Percentiles rank a stretch among this genome's conserved stretches.
Evolutionary conservation across 2,329 filamentous ascomycete genomes (phyloP).

Genomic region (Diplocarpon rosae): DNA sequence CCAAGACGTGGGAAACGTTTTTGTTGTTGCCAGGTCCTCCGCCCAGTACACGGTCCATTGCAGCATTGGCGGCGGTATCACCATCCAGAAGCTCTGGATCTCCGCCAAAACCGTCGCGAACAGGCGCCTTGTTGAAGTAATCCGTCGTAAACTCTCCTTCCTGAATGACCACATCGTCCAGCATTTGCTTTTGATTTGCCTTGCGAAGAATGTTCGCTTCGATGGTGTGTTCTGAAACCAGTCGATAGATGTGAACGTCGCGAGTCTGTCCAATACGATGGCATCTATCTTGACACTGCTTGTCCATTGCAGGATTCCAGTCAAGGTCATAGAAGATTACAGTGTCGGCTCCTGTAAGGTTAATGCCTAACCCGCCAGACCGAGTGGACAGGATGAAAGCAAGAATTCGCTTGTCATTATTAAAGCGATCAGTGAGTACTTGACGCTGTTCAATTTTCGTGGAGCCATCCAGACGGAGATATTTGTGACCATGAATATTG

Average conservation of each 20-base stretch:
- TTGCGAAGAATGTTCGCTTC: conserved; percentile 97
- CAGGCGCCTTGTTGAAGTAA: conserved; percentile 71
- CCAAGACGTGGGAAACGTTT: conserved; percentile 62
- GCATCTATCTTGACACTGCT: conserved; percentile 94
- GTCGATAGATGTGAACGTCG: conserved; percentile 94
- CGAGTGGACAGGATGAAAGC: conserved; percentile 93
- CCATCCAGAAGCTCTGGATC: conserved; percentile 42
- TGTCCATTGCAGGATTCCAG: conserved; percentile 99
- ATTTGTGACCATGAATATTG: conserved; percentile 95
- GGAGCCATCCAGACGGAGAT: conserved; percentile 88
- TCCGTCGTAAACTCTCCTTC: conserved; percentile 97
- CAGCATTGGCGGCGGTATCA: conserved; percentile 64
- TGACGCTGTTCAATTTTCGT: conserved; percentile 95
- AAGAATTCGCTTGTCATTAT: conserved; percentile 82
- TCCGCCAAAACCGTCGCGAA: conserved; percentile 56
- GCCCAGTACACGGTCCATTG: conserved; percentile 74
- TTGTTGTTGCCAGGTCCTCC: conserved; percentile 43
- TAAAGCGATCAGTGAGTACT: conserved; percentile 92
- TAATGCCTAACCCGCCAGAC: conserved; percentile 90
- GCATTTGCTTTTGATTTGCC: conserved; percentile 92
- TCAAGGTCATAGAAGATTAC: conserved; percentile 99
- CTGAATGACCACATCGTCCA: conserved; percentile 97
- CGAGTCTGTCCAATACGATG: conserved; percentile 96
- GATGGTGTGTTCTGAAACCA: conserved; percentile 88
- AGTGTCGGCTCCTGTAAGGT: conserved; percentile 89